These are phyloP conservation scores for Erucastrum elatum DNA, from an alignment of 345 rosid genomes.

Conservation along the genomic window DNA sequence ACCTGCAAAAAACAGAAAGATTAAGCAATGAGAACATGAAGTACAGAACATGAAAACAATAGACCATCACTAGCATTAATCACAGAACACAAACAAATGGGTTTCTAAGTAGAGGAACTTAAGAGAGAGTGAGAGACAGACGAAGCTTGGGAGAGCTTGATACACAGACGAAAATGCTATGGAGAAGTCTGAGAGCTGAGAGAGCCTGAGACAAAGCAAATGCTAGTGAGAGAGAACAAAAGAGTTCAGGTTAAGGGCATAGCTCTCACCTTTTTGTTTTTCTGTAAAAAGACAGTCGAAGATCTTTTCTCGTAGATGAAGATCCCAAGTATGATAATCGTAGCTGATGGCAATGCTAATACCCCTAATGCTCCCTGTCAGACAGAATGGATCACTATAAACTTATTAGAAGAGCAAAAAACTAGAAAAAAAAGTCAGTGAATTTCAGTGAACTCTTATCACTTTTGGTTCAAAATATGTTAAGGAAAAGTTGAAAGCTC, in stretches of 20 bases:
- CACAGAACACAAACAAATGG: no score
- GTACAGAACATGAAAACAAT: no score
- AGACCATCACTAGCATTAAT: no score
- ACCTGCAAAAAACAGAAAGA: no score
- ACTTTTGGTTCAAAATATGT: not conserved
- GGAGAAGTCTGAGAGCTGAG: no score
- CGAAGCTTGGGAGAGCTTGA: no score
- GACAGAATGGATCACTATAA: not conserved
- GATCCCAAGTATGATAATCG: conserved; percentile 57
- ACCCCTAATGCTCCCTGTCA: conserved; percentile 64
- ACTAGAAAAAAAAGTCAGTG: not conserved
- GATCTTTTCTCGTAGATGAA: conserved; percentile 60
- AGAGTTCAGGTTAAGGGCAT: not conserved
- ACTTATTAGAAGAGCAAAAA: not conserved
- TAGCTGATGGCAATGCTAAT: conserved; percentile 59
- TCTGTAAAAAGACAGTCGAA: conserved; percentile 36
- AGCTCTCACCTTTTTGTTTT: conserved; percentile 51
- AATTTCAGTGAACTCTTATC: not conserved
- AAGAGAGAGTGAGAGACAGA: no score
- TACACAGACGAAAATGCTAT: no score
- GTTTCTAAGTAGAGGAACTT: no score
- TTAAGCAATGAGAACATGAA: no score
- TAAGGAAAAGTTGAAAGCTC: not conserved
- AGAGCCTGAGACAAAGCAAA: not conserved
- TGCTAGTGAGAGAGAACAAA: conserved; percentile 4